A percentile compares a stretch with the other conserved stretches of the same genome.
Evolutionary conservation across 805 yeast genomes (phyloP).

Genomic region (Phaffomyces opuntiae): DNA sequence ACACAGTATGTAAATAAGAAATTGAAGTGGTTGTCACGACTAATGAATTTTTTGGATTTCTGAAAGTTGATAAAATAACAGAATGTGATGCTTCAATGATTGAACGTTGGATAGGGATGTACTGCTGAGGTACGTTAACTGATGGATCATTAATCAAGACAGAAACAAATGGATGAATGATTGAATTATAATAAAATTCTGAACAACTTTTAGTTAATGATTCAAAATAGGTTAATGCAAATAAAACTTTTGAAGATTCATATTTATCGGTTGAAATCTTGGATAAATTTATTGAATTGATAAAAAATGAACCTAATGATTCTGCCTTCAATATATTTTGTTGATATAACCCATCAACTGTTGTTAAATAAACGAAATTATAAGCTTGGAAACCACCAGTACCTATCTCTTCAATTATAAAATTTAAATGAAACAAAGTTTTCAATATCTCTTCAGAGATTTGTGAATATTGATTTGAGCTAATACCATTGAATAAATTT

Average conservation of each 20-base stretch:
- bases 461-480: slow-evolving; percentile 10
- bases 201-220: slow-evolving; percentile 25
- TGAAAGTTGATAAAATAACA: slow-evolving; percentile 35
- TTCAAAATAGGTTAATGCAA: slow-evolving; percentile 28
- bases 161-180: slow-evolving; percentile 24
- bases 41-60: slow-evolving; percentile 16
- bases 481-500: slow-evolving; percentile 18
- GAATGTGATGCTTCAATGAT: slow-evolving; percentile 62
- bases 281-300: slow-evolving; percentile 18
- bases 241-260: slow-evolving; percentile 22
- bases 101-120: slow-evolving; percentile 16
- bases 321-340: slow-evolving; percentile 23
- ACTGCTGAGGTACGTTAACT: slow-evolving; percentile 4
- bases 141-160: slow-evolving; percentile 12
- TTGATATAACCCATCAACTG: slow-evolving; percentile 35
- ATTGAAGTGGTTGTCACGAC: slow-evolving; percentile 22
- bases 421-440: slow-evolving; percentile 37
- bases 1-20: slow-evolving; percentile 39
- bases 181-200: slow-evolving; percentile 29
- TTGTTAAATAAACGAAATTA: slow-evolving; percentile 48
- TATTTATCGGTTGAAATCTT: slow-evolving; percentile 14
- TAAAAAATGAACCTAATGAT: slow-evolving; percentile 24
- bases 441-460: slow-evolving; percentile 30
- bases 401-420: slow-evolving; percentile 46
- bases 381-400: slow-evolving; percentile 60